A percentile compares a stretch with the other conserved stretches of the same genome.
Evolutionary conservation across 1,139 yeast genomes (phyloP).

Genomic region (Barnettozyma hawaiiensis): DNA sequence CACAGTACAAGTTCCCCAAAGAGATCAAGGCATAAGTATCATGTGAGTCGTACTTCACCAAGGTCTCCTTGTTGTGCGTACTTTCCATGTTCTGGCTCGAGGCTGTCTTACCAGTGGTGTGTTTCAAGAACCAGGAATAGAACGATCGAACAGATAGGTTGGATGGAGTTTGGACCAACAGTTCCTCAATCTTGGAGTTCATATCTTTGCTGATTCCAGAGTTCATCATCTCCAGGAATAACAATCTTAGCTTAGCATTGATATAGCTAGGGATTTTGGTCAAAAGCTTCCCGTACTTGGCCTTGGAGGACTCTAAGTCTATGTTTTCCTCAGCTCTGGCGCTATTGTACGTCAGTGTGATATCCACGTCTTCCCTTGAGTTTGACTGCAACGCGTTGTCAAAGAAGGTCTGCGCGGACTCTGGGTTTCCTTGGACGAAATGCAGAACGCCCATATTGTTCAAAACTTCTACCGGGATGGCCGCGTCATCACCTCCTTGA

Average conservation of each 20-base stretch:
- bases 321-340: constrained; percentile 55
- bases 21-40: constrained; percentile 88
- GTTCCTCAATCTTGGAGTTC: constrained; percentile 45
- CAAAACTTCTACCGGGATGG: constrained; percentile 61
- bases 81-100: constrained; percentile 52
- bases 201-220: constrained; percentile 40
- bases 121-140: constrained; percentile 84
- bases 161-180: constrained; percentile 50
- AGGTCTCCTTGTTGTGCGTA: constrained; percentile 76
- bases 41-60: constrained; percentile 77
- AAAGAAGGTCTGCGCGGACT: constrained; percentile 46
- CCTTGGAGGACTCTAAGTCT: constrained; percentile 29
- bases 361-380: constrained; percentile 32
- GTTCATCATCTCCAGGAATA: constrained; percentile 44
- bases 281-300: constrained; percentile 50
- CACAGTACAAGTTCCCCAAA: constrained; percentile 79
- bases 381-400: constrained; percentile 41
- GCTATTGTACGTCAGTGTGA: constrained; percentile 53
- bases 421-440: constrained; percentile 57
- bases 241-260: constrained; percentile 68
- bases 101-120: constrained; percentile 39
- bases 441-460: constrained; percentile 87
- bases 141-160: constrained; percentile 84
- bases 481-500: constrained; percentile 34
- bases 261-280: constrained; percentile 62